phyloP scores from a whole-genome alignment of 2,329 filamentous ascomycete genomes.

The Lachnellula occidentalis region DNA sequence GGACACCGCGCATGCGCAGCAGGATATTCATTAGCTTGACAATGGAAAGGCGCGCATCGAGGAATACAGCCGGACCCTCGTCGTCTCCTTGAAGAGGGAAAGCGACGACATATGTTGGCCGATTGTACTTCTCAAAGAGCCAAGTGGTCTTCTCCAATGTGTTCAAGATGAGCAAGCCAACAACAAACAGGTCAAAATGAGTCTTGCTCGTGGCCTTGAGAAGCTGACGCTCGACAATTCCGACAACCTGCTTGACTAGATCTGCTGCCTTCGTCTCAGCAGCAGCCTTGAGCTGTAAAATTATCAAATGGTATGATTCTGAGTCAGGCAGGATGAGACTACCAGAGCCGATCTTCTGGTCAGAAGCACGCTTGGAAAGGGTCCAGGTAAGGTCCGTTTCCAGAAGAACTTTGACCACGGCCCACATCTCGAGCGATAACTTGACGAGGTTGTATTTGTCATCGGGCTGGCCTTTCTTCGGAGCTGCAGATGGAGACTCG shows the following conservation, averaged over 20 bases:
- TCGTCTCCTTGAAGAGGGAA: constrained; percentile 56
- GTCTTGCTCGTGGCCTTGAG: constrained; percentile 48
- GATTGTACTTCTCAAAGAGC: constrained; percentile 64
- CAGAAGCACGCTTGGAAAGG: not conserved
- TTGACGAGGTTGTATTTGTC: not conserved
- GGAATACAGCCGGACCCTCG: constrained; percentile 50
- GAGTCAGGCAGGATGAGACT: constrained; percentile 16
- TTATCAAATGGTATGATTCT: constrained; percentile 50
- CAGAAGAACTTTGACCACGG: not conserved
- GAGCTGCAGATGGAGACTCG: no score
- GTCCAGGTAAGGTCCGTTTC: not conserved
- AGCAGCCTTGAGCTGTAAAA: constrained; percentile 58
- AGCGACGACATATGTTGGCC: constrained; percentile 44
- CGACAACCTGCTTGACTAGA: constrained; percentile 53
- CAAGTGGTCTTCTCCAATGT: constrained; percentile 64
- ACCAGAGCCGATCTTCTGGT: constrained; percentile 17
- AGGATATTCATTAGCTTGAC: constrained; percentile 57
- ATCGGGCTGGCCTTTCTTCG: no score
- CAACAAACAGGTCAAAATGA: constrained; percentile 56
- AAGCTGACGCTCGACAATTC: constrained; percentile 54
- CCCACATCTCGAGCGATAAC: not conserved
- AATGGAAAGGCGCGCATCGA: constrained; percentile 53
- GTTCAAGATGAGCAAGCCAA: constrained; percentile 57
- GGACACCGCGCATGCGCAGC: constrained; percentile 52
- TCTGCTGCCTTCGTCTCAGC: constrained; percentile 58